Percentiles rank a stretch among this genome's conserved stretches.
Conservation (phyloP, 805 yeast species). For the Limtongozyma cylindracea region DNA sequence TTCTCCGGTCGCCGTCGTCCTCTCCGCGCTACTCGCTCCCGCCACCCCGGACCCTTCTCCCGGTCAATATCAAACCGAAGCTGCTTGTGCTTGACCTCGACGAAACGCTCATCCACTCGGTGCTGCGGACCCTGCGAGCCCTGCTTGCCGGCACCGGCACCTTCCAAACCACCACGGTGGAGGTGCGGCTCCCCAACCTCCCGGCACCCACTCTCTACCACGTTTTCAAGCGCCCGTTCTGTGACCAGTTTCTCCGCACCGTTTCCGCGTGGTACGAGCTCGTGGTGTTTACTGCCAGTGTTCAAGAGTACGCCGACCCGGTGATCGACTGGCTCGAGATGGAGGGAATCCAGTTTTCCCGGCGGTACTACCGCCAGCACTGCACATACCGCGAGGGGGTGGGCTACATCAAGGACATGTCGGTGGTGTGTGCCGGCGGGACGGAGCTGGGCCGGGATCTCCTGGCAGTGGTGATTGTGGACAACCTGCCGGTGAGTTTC, state of each 20-base stretch:
- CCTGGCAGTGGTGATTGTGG: conserved; percentile 51
- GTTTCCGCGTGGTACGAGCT: conserved; percentile 74
- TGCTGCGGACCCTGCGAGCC: conserved; percentile 37
- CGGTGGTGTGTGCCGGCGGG: too few relatives aligned
- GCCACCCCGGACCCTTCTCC: conserved; percentile 17
- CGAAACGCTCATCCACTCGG: conserved; percentile 84
- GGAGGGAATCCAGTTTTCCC: conserved; percentile 20
- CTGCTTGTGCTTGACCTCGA: conserved; percentile 75
- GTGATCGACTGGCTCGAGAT: conserved; percentile 79
- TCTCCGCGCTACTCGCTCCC: conserved; percentile 16
- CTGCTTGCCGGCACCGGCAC: conserved; percentile 9
- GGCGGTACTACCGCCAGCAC: conserved; percentile 52
- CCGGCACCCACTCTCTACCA: conserved; percentile 73
- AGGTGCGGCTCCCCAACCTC: conserved; percentile 40
- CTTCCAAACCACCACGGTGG: conserved; percentile 41
- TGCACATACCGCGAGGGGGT: conserved; percentile 58
- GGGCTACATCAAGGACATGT: conserved; percentile 43
- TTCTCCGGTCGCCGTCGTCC: conserved; percentile 14
- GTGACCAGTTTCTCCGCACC: conserved; percentile 59
- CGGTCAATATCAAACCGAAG: conserved; percentile 21
- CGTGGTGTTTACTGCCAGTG: conserved; percentile 85
- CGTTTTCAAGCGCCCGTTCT: conserved; percentile 79
- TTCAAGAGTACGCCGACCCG: conserved; percentile 90
- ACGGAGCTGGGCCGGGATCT: conserved; percentile 43
- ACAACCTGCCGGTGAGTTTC: conserved; percentile 84